A percentile compares a stretch with the other conserved stretches of the same genome.
phyloP scores from a whole-genome alignment of 2,329 filamentous ascomycete species.

The Monascus ruber region DNA sequence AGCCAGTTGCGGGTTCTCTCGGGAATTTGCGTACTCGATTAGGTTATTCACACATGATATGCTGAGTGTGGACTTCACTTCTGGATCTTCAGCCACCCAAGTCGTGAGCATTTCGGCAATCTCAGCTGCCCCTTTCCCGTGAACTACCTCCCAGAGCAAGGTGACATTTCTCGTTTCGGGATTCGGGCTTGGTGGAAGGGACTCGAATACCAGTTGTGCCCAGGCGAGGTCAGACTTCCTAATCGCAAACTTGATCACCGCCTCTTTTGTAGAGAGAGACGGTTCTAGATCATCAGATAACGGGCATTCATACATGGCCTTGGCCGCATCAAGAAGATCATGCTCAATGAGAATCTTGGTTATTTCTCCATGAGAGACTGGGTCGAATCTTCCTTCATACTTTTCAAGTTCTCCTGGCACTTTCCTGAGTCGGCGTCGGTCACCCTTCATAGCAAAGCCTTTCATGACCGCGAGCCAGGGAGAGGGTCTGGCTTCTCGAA shows the following conservation, averaged over 20 bases:
- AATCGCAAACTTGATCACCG: slow-evolving; percentile 50
- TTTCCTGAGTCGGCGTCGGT: slow-evolving; percentile 46
- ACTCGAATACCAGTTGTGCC: slow-evolving; percentile 50
- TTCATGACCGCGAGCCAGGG: slow-evolving; percentile 43
- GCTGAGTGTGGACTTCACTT: slow-evolving; percentile 43
- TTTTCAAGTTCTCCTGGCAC: slow-evolving; percentile 43
- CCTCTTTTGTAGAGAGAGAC: slow-evolving; percentile 38
- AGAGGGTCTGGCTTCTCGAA: slow-evolving; percentile 17
- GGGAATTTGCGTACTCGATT: slow-evolving; percentile 59
- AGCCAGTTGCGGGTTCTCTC: slow-evolving; percentile 58
- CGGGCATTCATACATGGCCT: slow-evolving; percentile 54
- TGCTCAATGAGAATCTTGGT: slow-evolving; percentile 51
- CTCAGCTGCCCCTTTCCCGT: slow-evolving; percentile 60
- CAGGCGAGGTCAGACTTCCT: slow-evolving; percentile 50
- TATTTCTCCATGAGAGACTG: slow-evolving; percentile 39
- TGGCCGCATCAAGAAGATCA: slow-evolving; percentile 49
- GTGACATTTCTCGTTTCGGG: slow-evolving; percentile 60
- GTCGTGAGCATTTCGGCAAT: slow-evolving; percentile 61
- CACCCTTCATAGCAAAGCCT: slow-evolving; percentile 51
- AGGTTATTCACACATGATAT: slow-evolving; percentile 66
- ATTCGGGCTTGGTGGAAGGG: slow-evolving; percentile 31
- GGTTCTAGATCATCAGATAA: slow-evolving; percentile 33
- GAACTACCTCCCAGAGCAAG: slow-evolving; percentile 63
- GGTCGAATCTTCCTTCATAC: slow-evolving; percentile 39
- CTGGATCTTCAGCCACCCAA: slow-evolving; percentile 43